These are phyloP conservation scores for Mycena vulgaris DNA, from an alignment of 768 basidiomycete species.

Conservation along the genomic window DNA sequence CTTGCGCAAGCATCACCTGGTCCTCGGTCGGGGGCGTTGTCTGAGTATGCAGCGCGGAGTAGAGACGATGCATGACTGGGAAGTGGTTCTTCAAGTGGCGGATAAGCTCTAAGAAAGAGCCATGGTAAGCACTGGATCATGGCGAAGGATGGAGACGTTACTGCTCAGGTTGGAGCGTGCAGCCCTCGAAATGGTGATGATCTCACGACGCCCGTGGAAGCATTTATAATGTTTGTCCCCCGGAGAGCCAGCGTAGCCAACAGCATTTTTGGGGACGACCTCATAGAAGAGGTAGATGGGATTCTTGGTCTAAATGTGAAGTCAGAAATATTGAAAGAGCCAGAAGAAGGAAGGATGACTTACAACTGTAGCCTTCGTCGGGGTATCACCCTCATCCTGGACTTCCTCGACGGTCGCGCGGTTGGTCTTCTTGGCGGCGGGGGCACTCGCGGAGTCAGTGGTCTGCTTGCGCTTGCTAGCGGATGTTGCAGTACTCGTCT, in stretches of 20 bases:
- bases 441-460: no score
- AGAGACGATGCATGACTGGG: no score
- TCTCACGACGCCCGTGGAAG: not conserved
- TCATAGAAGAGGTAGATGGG: no score
- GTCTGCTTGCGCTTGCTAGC: no score
- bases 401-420: slow-evolving; percentile 3
- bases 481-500: no score
- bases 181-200: not conserved
- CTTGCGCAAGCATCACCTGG: no score
- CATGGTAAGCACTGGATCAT: no score
- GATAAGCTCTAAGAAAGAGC: no score
- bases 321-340: not conserved
- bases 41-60: no score
- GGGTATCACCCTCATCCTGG: not conserved
- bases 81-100: no score
- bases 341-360: not conserved
- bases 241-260: not conserved
- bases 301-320: not conserved
- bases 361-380: not conserved
- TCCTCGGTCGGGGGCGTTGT: no score
- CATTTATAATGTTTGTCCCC: slow-evolving; percentile 16
- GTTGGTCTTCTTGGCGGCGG: not conserved
- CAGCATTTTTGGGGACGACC: not conserved
- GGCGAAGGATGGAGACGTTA: not conserved
- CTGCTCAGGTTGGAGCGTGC: not conserved